Evolutionary conservation across 2,329 filamentous ascomycete species (phyloP), one percentile per base, ranked within the genome.

Genomic region (Aureobasidium sp.): DNA sequence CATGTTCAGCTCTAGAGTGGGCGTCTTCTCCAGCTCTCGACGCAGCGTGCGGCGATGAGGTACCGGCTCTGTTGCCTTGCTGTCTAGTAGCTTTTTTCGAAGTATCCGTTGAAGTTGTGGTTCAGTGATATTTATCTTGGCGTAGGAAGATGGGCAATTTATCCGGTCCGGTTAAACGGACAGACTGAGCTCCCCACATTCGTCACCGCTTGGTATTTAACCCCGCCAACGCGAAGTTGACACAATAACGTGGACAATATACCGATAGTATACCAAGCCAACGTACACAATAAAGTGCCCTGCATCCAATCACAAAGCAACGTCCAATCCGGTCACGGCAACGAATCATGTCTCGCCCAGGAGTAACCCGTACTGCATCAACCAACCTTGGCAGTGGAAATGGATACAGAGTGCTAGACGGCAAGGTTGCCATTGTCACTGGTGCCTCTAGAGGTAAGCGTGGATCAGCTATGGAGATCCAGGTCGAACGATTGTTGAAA

Each of bases 381-480:
- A 77, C 75, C 25, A 78, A 77, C 61, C 65, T 78, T 29, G 66
- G 64, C 32, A 66, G 67, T 27, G 66, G 68, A 53, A 66, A 70
- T 25, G 66, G 66, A 30, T 64, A 66, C 32, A 73, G 77, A 61
- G 68, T 76, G 13, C 71, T 80, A 5, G 85, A 90, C 70, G 88
- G 88, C 67, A 91, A 91, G 73, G 79, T 92, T 57, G 90, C 84
- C 59, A 86, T 95, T 66, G 80, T 94, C 50, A 94, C 90, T 1
- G 90, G 90, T 61, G 88, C 85, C 63, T 91, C 89, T 62, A 79
- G 90, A 79, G 89, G 89, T 90, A 79, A 64, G 68, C 61, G 9
- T 32, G 13, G 7, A 27, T 48, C 14, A 27, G 10, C 27, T 7
- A n/a, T 48, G 45, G 1, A 36, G 16, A 34, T 13, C 2, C 16